A percentile compares a stretch with the other conserved stretches of the same genome.
Conservation (phyloP, 2,329 filamentous ascomycete species). For the Xylariales sp. region DNA sequence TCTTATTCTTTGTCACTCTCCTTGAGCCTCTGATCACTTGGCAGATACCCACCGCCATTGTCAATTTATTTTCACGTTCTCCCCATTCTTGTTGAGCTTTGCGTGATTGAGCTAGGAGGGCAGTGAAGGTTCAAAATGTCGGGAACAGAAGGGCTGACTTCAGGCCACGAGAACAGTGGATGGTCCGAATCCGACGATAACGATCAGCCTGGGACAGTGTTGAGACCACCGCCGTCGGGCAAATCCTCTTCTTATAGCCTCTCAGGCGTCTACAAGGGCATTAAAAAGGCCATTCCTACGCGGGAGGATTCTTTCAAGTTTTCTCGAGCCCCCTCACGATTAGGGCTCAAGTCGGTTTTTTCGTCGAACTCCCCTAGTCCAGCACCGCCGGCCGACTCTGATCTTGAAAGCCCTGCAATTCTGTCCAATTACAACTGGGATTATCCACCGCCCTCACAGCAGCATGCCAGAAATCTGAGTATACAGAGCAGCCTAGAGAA, state of each 20-base stretch:
- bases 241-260: slow-evolving; percentile 43
- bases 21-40: no score
- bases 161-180: slow-evolving; percentile 18
- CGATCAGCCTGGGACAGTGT: slow-evolving; percentile 18
- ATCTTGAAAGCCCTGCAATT: no score
- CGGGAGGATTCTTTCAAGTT: slow-evolving; percentile 40
- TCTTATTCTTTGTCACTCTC: no score
- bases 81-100: no score
- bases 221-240: slow-evolving; percentile 25
- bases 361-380: slow-evolving; percentile 8
- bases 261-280: slow-evolving; percentile 47
- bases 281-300: slow-evolving; percentile 41
- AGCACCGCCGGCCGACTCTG: no score
- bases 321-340: slow-evolving; percentile 38
- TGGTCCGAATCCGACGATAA: slow-evolving; percentile 35
- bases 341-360: slow-evolving; percentile 30
- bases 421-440: no score
- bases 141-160: slow-evolving; percentile 23
- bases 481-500: slow-evolving; percentile 55
- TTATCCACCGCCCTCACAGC: no score
- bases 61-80: no score
- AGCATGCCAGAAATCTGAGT: slow-evolving; percentile 52
- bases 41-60: no score
- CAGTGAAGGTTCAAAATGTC: slow-evolving; percentile 23
- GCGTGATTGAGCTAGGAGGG: no score